Conservation (phyloP, 2,329 filamentous ascomycete genomes). For the Trichophyton mentagrophytes region DNA sequence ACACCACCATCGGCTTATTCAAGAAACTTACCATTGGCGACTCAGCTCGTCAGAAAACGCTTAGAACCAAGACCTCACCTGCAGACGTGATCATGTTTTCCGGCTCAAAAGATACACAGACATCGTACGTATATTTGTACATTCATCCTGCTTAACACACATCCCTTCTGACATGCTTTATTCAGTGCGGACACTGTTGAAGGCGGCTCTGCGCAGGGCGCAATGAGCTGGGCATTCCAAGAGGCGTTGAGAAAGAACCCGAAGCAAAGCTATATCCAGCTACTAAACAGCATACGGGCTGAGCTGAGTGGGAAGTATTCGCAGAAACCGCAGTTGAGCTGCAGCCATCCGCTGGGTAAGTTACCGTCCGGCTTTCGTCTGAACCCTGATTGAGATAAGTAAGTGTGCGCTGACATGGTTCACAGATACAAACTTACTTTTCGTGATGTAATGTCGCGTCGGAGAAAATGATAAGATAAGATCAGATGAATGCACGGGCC, state of each 20-base stretch:
- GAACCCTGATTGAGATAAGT: not conserved
- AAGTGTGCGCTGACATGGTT: slow-evolving; percentile 6
- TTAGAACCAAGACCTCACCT: not conserved
- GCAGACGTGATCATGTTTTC: slow-evolving; percentile 6
- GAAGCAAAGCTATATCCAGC: slow-evolving; percentile 3
- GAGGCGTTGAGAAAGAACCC: slow-evolving; percentile 2
- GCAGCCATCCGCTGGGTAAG: slow-evolving; percentile 4
- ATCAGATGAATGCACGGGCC: slow-evolving; percentile 8
- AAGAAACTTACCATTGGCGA: slow-evolving; percentile 4
- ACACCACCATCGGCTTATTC: slow-evolving; percentile 5
- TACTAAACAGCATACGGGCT: slow-evolving; percentile 1
- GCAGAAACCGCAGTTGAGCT: slow-evolving; percentile 7
- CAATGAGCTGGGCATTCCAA: slow-evolving; percentile 3
- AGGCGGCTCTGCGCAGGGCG: slow-evolving; percentile 1
- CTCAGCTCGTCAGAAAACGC: not conserved
- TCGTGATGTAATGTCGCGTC: slow-evolving; percentile 2
- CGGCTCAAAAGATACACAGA: slow-evolving; percentile 6
- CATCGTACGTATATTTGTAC: not conserved
- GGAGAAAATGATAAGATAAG: not conserved
- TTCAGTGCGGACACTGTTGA: slow-evolving; percentile 1
- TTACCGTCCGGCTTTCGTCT: not conserved
- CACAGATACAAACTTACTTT: slow-evolving; percentile 4
- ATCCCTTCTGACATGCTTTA: too few relatives aligned
- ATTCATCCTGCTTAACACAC: too few relatives aligned
- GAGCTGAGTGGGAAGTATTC: slow-evolving; percentile 3